phyloP scores from a whole-genome alignment of 805 yeast genomes.

The Pichia kluyveri region DNA sequence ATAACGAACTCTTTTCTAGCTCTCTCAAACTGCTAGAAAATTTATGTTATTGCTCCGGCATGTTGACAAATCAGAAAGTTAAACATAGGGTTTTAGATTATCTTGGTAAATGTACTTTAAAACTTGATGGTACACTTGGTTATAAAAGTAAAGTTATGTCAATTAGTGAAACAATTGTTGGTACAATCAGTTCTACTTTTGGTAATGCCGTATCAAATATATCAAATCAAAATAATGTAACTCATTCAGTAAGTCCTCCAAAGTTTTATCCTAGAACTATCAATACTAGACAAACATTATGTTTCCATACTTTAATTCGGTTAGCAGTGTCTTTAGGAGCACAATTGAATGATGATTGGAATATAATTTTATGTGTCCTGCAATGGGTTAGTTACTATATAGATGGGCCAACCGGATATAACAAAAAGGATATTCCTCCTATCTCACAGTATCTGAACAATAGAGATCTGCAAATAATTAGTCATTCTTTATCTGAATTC shows the following conservation, averaged over 20 bases:
- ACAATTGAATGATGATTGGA: constrained; percentile 61
- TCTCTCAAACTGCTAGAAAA: constrained; percentile 70
- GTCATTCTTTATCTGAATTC: constrained; percentile 48
- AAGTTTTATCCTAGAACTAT: constrained; percentile 35
- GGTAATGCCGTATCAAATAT: constrained; percentile 28
- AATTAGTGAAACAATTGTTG: constrained; percentile 44
- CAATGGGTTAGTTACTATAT: constrained; percentile 73
- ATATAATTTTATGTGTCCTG: constrained; percentile 46
- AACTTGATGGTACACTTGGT: constrained; percentile 26
- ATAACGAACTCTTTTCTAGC: constrained; percentile 58
- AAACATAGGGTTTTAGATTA: constrained; percentile 49
- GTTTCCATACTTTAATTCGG: constrained; percentile 71
- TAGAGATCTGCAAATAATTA: constrained; percentile 43
- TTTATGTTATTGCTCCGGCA: constrained; percentile 74
- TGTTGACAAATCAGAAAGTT: constrained; percentile 46
- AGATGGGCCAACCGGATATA: constrained; percentile 47
- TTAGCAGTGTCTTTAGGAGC: constrained; percentile 79
- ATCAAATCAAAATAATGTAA: constrained; percentile 6
- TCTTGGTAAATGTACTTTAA: constrained; percentile 38
- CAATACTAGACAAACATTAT: constrained; percentile 59
- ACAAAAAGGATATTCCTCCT: constrained; percentile 34
- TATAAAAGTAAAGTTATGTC: constrained; percentile 31
- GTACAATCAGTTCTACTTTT: constrained; percentile 36
- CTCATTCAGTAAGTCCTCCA: constrained; percentile 1
- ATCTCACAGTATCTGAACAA: constrained; percentile 32